Conservation (phyloP, 2,329 filamentous ascomycete species). For the Lithohypha guttulata region DNA sequence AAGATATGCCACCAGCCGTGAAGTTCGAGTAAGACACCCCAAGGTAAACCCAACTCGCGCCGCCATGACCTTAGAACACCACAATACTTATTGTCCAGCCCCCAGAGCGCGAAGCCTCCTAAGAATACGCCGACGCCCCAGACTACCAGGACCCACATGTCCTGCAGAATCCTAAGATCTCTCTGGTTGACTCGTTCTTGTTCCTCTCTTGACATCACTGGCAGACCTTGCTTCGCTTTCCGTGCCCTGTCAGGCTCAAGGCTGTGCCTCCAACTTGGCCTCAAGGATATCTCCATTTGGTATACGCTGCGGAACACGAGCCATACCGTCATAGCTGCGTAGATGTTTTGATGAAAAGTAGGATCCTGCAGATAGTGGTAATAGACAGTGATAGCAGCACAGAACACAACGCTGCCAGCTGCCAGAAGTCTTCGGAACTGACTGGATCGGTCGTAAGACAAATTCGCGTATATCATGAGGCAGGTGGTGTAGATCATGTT, state of each 20-base stretch:
- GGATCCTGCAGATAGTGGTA: slow-evolving; percentile 78
- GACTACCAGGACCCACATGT: slow-evolving; percentile 67
- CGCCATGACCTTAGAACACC: slow-evolving; percentile 52
- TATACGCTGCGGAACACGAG: slow-evolving; percentile 65
- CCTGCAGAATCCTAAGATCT: slow-evolving; percentile 47
- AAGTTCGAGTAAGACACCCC: slow-evolving; percentile 63
- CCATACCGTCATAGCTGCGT: slow-evolving; percentile 58
- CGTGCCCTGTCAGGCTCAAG: slow-evolving; percentile 35
- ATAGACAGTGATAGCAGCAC: slow-evolving; percentile 63
- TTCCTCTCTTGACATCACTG: slow-evolving; percentile 33
- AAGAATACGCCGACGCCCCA: slow-evolving; percentile 62
- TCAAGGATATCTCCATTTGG: slow-evolving; percentile 59
- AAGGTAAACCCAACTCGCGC: slow-evolving; percentile 59
- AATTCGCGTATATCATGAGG: slow-evolving; percentile 55
- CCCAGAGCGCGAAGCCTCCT: slow-evolving; percentile 66
- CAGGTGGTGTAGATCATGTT: slow-evolving; percentile 52
- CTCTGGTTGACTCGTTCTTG: slow-evolving; percentile 43
- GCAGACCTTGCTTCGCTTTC: slow-evolving; percentile 27
- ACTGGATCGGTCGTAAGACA: slow-evolving; percentile 54
- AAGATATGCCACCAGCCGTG: slow-evolving; percentile 66
- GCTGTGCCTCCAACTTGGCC: slow-evolving; percentile 46
- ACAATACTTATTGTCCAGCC: slow-evolving; percentile 67
- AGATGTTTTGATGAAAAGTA: slow-evolving; percentile 70
- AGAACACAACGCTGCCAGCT: slow-evolving; percentile 43
- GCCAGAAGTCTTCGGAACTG: slow-evolving; percentile 45